phyloP scores from a whole-genome alignment of 768 basidiomycete genomes.

The Xerocomus brunneocitrinus region DNA sequence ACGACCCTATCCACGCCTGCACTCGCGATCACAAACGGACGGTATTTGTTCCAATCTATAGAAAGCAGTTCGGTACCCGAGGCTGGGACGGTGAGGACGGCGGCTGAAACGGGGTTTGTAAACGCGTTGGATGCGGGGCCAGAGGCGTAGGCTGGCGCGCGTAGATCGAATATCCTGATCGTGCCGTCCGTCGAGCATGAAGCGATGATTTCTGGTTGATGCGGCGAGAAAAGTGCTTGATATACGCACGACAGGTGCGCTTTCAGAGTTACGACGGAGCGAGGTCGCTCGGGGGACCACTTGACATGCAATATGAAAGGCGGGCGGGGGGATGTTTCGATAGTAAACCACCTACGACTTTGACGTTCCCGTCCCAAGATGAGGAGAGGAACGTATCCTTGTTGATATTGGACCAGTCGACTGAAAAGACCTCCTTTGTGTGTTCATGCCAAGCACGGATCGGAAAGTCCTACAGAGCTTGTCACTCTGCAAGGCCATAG shows the following conservation, averaged over 20 bases:
- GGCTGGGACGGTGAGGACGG: constrained; percentile 74
- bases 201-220: constrained; percentile 75
- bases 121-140: constrained; percentile 52
- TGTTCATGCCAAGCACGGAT: constrained; percentile 95
- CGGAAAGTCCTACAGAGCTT: constrained; percentile 66
- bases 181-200: constrained; percentile 88
- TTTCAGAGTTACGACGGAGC: constrained; percentile 75
- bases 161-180: constrained; percentile 76
- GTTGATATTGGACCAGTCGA: constrained; percentile 93
- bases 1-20: constrained; percentile 73
- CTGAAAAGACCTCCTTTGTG: constrained; percentile 83
- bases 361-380: constrained; percentile 90
- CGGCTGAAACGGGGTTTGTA: constrained; percentile 62
- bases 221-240: constrained; percentile 88
- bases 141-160: constrained; percentile 54
- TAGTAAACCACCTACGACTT: constrained; percentile 57
- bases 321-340: background rate
- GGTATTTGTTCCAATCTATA: constrained; percentile 93
- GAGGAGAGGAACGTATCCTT: constrained; percentile 85
- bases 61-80: constrained; percentile 75
- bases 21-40: constrained; percentile 70
- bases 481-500: constrained; percentile 25
- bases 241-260: constrained; percentile 87
- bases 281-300: constrained; percentile 85
- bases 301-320: constrained; percentile 26